Conservation (phyloP, 495 filamentous ascomycete species). For the Friedmanniomyces simplex region DNA sequence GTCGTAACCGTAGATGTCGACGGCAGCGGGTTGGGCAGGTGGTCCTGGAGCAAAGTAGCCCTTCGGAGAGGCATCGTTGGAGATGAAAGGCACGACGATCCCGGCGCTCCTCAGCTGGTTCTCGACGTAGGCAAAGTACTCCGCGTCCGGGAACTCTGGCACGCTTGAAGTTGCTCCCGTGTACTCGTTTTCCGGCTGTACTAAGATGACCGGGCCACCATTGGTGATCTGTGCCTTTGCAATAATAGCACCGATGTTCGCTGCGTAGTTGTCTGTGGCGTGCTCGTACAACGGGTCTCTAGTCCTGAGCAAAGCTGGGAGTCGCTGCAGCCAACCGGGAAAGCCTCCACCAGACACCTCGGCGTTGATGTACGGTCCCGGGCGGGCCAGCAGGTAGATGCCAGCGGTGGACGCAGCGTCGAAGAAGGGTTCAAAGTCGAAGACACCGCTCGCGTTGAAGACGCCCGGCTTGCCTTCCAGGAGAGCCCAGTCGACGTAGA, state of each 20-base stretch:
- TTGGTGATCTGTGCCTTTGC: slow-evolving; percentile 69
- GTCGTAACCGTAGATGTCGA: slow-evolving; percentile 74
- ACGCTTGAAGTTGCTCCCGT: slow-evolving; percentile 20
- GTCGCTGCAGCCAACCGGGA: slow-evolving; percentile 45
- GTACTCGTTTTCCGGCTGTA: slow-evolving; percentile 77
- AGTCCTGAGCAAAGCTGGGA: slow-evolving; percentile 52
- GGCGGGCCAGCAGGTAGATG: slow-evolving; percentile 64
- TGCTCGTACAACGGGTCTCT: slow-evolving; percentile 49
- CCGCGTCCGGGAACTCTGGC: slow-evolving; percentile 37
- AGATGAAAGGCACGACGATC: slow-evolving; percentile 64
- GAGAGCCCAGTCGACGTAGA: slow-evolving; percentile 74
- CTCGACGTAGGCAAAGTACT: slow-evolving; percentile 61
- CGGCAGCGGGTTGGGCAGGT: slow-evolving; percentile 40
- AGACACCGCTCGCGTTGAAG: slow-evolving; percentile 59
- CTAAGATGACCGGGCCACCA: slow-evolving; percentile 64
- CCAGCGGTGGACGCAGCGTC: slow-evolving; percentile 56
- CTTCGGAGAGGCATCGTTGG: slow-evolving; percentile 52
- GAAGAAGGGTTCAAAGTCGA: slow-evolving; percentile 61
- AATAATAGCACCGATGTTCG: slow-evolving; percentile 49
- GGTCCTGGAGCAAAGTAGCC: slow-evolving; percentile 60
- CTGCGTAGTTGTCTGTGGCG: slow-evolving; percentile 53
- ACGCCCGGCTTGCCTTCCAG: slow-evolving; percentile 59
- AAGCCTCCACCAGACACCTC: slow-evolving; percentile 54
- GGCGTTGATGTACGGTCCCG: slow-evolving; percentile 33
- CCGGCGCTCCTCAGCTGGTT: slow-evolving; percentile 57